Base-by-base conservation (phyloP, 2,329 filamentous ascomycete genomes). In the Rhinocladiella similis region DNA sequence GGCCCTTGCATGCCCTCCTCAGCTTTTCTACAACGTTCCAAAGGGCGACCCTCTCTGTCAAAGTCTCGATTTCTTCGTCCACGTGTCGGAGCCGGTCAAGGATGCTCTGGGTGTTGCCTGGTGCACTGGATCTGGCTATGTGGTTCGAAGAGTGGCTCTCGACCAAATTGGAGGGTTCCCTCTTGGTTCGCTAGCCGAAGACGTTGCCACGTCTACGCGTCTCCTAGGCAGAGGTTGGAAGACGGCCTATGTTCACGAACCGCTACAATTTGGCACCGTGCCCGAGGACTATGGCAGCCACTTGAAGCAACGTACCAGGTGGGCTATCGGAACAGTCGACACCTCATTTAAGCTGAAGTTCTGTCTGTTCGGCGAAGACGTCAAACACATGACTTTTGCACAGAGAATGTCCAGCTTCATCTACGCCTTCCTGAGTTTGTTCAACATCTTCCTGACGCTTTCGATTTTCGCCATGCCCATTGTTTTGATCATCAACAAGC, bases 271-370 rank as follows among this genome's bases (percentile, higher is more conserved):
- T 41, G 67, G 67, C 13, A 65, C 62, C 13, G 70, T 73, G 12
- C 73, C 73, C 1, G 67, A 69, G 3, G 70, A 72, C 6, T 66
- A 71, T 27, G 65, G 67, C 18, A 70, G 70, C 1, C 72, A 76
- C 58, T 63, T 73, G 19, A 71, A 72, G 18, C 73, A 75, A 61
- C 64, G 70, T 9, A 71, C 68, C 35, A 63, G 73, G 57, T 75
- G 72, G 73, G 67, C 69, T 36, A 72, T 72, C 22, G 71, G 70
- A 53, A 84, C 82, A 0, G 76, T 85, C 13, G 81, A 85, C 64
- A 84, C 81, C 0, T 80, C 82, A 0, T 74, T 83, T 64, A 84
- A 83, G 73, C 77, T 85, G 48, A 82, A 80, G 62, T 85, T 85
- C 61, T 84, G 80, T 63, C 71, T 84, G 3, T 84, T 72, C 70